phyloP scores from a whole-genome alignment of 768 basidiomycete genomes.

The Piloderma croceum region DNA sequence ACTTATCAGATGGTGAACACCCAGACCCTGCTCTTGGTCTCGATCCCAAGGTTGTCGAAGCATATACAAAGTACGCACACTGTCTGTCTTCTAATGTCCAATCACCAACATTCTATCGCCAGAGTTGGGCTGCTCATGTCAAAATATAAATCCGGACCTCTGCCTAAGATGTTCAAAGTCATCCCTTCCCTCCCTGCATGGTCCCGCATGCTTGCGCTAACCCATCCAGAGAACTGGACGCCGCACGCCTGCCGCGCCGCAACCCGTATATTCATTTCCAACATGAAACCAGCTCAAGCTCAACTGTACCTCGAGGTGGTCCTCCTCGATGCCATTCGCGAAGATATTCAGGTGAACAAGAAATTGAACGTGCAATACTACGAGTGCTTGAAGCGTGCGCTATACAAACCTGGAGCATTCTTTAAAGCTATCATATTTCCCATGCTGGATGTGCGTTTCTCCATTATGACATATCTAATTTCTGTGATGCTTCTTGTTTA shows the following conservation, averaged over 20 bases:
- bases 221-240: slow-evolving; percentile 89
- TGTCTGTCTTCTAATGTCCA: slow-evolving; percentile 2
- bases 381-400: slow-evolving; percentile 82
- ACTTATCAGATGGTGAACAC: slow-evolving; percentile 40
- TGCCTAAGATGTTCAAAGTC: slow-evolving; percentile 97
- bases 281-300: slow-evolving; percentile 92
- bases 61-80: slow-evolving; percentile 72
- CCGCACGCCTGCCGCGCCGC: slow-evolving; percentile 93
- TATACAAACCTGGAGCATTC: slow-evolving; percentile 97
- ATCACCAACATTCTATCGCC: slow-evolving; percentile 2
- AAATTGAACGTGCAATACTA: slow-evolving; percentile 93
- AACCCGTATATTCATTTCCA: slow-evolving; percentile 92
- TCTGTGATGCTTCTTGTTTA: slow-evolving; percentile 2
- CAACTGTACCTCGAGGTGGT: slow-evolving; percentile 91
- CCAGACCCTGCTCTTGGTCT: slow-evolving; percentile 84
- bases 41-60: slow-evolving; percentile 87
- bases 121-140: slow-evolving; percentile 84
- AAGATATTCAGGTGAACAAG: slow-evolving; percentile 81
- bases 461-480: background rate
- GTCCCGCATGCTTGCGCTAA: slow-evolving; percentile 92
- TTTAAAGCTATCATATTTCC: slow-evolving; percentile 99
- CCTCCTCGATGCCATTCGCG: slow-evolving; percentile 80
- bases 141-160: slow-evolving; percentile 87
- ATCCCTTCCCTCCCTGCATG: slow-evolving; percentile 93
- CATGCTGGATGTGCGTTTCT: slow-evolving; percentile 70